These are phyloP conservation scores for Blumeriella jaapii DNA, from an alignment of 2,329 filamentous ascomycete genomes.

Conservation along the genomic window DNA sequence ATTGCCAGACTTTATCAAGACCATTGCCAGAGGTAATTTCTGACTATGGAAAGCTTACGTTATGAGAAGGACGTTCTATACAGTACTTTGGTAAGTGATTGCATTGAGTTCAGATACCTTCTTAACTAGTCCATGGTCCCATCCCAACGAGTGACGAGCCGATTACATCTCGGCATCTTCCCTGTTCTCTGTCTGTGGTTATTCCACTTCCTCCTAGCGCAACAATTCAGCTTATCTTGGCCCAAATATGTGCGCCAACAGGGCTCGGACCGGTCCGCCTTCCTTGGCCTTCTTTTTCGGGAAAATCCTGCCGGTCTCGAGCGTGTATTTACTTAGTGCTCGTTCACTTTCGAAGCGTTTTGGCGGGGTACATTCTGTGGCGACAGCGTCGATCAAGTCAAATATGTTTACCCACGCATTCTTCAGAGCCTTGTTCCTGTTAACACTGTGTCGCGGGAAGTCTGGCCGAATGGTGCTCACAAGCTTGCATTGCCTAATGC, in stretches of 20 bases:
- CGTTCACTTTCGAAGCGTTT: constrained; percentile 26
- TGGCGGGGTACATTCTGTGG: constrained; percentile 19
- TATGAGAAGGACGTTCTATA: too few relatives aligned
- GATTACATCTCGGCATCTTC: too few relatives aligned
- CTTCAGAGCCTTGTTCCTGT: constrained; percentile 29
- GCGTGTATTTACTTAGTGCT: constrained; percentile 30
- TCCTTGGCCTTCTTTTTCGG: constrained; percentile 34
- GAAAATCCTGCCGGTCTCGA: constrained; percentile 30
- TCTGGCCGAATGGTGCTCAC: constrained; percentile 22
- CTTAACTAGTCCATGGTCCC: too few relatives aligned
- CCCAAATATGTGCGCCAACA: constrained; percentile 29
- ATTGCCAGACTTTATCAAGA: too few relatives aligned
- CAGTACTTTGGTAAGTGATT: too few relatives aligned
- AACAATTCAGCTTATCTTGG: too few relatives aligned
- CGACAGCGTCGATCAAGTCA: constrained; percentile 34
- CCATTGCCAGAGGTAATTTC: too few relatives aligned
- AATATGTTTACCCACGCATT: constrained; percentile 36
- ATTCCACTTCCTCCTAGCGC: background rate
- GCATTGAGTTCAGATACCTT: too few relatives aligned
- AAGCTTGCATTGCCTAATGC: constrained; percentile 35
- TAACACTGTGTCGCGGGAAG: background rate
- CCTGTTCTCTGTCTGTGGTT: too few relatives aligned
- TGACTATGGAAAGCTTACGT: too few relatives aligned
- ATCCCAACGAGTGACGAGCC: too few relatives aligned
- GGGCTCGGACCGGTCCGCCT: constrained; percentile 30